Base-by-base conservation (phyloP, 2,329 filamentous ascomycete species). In the Pseudogymnoascus verrucosus region DNA sequence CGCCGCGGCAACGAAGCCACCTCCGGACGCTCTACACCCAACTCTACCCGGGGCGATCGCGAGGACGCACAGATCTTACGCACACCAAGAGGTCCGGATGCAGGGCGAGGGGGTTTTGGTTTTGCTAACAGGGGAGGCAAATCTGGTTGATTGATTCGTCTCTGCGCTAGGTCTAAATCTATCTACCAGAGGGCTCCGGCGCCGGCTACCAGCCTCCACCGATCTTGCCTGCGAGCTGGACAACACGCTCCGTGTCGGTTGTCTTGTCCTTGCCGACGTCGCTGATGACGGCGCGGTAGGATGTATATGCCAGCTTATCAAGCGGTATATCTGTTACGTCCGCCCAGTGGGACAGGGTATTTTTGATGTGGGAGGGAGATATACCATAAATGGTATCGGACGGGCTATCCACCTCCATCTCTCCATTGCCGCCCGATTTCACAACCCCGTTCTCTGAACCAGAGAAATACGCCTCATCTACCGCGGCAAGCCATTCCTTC, bases 381-480 rank as follows among this genome's bases (percentile, higher is more conserved):
- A 93, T 86, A 62, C 87, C 87, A 70, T 84, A 83, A 39, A 90
- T 78, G 68, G 80, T 70, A 70, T 81, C 78, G 54, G 69, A 68
- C 65, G 68, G 68, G 59, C 73, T 72, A 62, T 69, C 67, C 65
- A 66, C 67, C 21, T 61, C 37, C 61, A 69, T 67, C 51, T 70
- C 73, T 34, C 68, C 65, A 36, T 67, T 65, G 26, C 47, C 63
- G 21, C 62, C 61, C 54, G 65, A 62, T 62, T 62, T 36, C 31
- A 62, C 16, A 6, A 64, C 68, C 64, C 69, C 67, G 21, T 75
- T 70, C 36, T 74, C 66, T 67, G 21, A 75, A 34, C 80, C 86
- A 5, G 91, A 96, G 71, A 90, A 96, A 75, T 96, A 96, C 5
- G 92, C 91, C 77, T 96, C 92, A 68, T 96, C 92, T 10, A 96